A percentile compares a stretch with the other conserved stretches of the same genome.
These are phyloP conservation scores for Usnea hakonensis DNA, from an alignment of 495 filamentous ascomycete species.

Conservation along the genomic window DNA sequence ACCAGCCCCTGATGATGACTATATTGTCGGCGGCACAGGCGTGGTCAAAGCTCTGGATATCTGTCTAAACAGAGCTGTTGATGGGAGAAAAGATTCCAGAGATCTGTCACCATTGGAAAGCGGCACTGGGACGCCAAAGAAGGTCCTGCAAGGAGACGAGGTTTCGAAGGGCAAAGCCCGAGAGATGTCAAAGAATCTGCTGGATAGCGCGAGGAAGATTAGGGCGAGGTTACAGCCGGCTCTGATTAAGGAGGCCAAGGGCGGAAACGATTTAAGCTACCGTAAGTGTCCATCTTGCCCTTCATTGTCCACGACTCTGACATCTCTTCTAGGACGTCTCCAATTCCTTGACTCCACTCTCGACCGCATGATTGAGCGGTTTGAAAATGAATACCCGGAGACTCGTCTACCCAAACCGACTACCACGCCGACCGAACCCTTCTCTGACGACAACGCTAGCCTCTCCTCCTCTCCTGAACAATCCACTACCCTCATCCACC, in stretches of 20 bases:
- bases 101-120: slow-evolving; percentile 38
- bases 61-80: slow-evolving; percentile 64
- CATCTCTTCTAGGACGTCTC: slow-evolving; percentile 53
- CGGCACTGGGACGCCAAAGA: slow-evolving; percentile 48
- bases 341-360: slow-evolving; percentile 87
- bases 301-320: slow-evolving; percentile 20
- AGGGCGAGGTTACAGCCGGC: slow-evolving; percentile 75
- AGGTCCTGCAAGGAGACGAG: slow-evolving; percentile 36
- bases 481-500: slow-evolving; percentile 32
- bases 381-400: slow-evolving; percentile 93
- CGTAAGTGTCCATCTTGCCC: slow-evolving; percentile 46
- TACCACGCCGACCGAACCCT: slow-evolving; percentile 13
- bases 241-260: slow-evolving; percentile 64
- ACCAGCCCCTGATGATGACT: slow-evolving; percentile 79
- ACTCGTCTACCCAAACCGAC: slow-evolving; percentile 47
- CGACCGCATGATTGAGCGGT: slow-evolving; percentile 82
- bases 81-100: slow-evolving; percentile 33
- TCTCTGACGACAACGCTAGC: slow-evolving; percentile 33
- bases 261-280: slow-evolving; percentile 61
- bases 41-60: slow-evolving; percentile 90
- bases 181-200: slow-evolving; percentile 83
- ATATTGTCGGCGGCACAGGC: slow-evolving; percentile 91
- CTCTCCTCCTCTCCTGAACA: slow-evolving; percentile 32
- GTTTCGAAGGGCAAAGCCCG: slow-evolving; percentile 61
- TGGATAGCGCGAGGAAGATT: slow-evolving; percentile 82